Evolutionary conservation across 768 basidiomycete genomes (phyloP), one percentile per base, ranked within the genome.

Genomic region (Cyclocybe aegerita): DNA sequence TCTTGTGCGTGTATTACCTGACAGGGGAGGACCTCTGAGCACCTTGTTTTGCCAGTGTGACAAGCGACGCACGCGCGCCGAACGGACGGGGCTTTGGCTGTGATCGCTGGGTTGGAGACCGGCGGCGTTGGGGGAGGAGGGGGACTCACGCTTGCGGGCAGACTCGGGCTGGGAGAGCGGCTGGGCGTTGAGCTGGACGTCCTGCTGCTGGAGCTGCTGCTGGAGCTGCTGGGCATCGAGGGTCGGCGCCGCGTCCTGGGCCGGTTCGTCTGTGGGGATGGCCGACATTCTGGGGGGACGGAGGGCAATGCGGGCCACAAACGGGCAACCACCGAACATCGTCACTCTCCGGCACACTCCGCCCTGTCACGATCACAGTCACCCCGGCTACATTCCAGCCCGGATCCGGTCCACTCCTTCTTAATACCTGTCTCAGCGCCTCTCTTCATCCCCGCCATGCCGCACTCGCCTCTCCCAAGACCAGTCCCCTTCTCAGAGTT

Each of bases 11-110:
- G 39, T 46, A 9, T 54, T 62, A 86, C 88, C 81, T 90, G 88
- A 68, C 89, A 91, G 7, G 89, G 89, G 14, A 91, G 76, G 32
- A 82, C 82, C 69, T 91, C 89, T 59, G 86, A 89, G 60, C 89
- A 91, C 58, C 88, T 74, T 9, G 89, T 91, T 71, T 91, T 91
- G 45, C 89, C 89, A 44, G 86, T 74, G 67, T 91, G 89, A 68
- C 89, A 91, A 10, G 89, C 85, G 35, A 83, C 79, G 56, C 89
- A 91, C 1, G 89, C 89, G 55, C 89, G 77, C 56, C 89, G 81
- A 48, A 90, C 89, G 39, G 88, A 90, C 31, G 88, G 88, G 39
- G 85, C 86, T 69, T 91, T 90, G 53, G 87, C 87, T 89, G 64
- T 38, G 50, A 47, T 45, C 37, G 60, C 48, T 34, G 53, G 61